Base-by-base conservation (phyloP, 306 rosid genomes). In the Coriaria nepalensis region DNA sequence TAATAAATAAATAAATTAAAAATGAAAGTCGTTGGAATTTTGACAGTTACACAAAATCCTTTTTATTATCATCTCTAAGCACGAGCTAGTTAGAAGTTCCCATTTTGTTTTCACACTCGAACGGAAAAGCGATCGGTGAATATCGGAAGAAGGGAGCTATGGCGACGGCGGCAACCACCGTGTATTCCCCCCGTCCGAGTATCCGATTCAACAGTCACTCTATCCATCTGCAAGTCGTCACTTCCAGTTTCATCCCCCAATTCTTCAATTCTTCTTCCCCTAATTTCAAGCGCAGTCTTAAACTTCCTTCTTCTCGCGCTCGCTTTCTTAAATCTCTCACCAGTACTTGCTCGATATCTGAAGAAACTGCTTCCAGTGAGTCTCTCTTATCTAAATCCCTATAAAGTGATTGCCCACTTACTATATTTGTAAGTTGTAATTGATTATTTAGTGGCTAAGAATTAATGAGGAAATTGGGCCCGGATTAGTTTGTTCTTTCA, bases 301-400 rank as follows among this genome's bases (percentile, higher is more conserved):
- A 8, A 45, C 20, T 45, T n/a, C 49, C 9, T 45, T 8, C 7
- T 6, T 52, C 56, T 46, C 47, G 10, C 49, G 12, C 46, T 15
- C 45, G 37, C 10, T 33, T 38, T 5, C 59, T 32, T 13, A 47
- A 43, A 20, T 62, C 47, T 14, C 51, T 12, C 50, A 32, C 70
- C 52, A 5, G 40, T n/a, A 37, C 56, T 14, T 58, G 78, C 59
- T 70, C 72, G 3, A 29, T 54, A 47, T 35, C 68, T 58, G 63
- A 69, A 13, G 56, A 35, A 38, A 55, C 49, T 20, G 4, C 42
- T 60, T 52, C 77, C 44, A 4, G 87, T 79, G 55, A 57, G 68
- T 54, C 49, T 9, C 36, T 35, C 43, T 29, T 45, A 1, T 20
- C 29, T 2, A 33, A 36, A 6, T 6, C 53, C 42, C 34, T 37